Percentiles rank a stretch among this genome's conserved stretches.
phyloP scores from a whole-genome alignment of 345 rosid genomes.

The Hirschfeldia incana region DNA sequence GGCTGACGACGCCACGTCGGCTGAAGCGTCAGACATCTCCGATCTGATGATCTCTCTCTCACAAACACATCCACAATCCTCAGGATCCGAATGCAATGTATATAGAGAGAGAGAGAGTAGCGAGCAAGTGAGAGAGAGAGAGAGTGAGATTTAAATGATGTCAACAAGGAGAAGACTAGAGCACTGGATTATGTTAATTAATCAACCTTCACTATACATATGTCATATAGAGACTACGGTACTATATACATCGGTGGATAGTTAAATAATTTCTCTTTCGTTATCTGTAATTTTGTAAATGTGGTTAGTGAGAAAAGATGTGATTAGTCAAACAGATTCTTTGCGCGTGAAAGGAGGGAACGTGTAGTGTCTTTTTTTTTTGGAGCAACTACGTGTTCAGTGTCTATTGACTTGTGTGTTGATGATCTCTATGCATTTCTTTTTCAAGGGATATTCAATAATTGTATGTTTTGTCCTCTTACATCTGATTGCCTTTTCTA shows the following conservation, averaged over 20 bases:
- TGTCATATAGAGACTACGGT: too few species aligned
- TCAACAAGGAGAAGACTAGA: neutral
- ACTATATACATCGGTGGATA: neutral
- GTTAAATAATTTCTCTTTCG: neutral
- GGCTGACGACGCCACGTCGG: conserved; percentile 19
- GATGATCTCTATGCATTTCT: neutral
- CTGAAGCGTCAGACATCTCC: conserved; percentile 33
- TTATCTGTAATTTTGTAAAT: too few species aligned
- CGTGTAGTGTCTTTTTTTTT: conserved; percentile 6
- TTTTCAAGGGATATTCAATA: neutral
- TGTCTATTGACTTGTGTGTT: conserved; percentile 13
- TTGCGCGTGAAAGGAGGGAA: conserved; percentile 35
- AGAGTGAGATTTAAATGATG: conserved; percentile 25
- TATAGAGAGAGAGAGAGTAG: neutral
- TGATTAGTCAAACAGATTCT: conserved; percentile 33
- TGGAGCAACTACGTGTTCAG: conserved; percentile 7
- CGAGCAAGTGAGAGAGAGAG: neutral
- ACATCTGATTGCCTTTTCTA: neutral
- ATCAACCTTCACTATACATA: neutral
- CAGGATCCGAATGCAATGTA: neutral
- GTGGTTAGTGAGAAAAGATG: conserved; percentile 3
- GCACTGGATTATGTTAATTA: conserved; percentile 15
- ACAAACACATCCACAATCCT: conserved; percentile 26
- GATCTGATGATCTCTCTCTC: conserved; percentile 28
- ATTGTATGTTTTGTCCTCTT: neutral